phyloP scores from a whole-genome alignment of 2,329 filamentous ascomycete genomes.

The Hirsutella minnesotensis region DNA sequence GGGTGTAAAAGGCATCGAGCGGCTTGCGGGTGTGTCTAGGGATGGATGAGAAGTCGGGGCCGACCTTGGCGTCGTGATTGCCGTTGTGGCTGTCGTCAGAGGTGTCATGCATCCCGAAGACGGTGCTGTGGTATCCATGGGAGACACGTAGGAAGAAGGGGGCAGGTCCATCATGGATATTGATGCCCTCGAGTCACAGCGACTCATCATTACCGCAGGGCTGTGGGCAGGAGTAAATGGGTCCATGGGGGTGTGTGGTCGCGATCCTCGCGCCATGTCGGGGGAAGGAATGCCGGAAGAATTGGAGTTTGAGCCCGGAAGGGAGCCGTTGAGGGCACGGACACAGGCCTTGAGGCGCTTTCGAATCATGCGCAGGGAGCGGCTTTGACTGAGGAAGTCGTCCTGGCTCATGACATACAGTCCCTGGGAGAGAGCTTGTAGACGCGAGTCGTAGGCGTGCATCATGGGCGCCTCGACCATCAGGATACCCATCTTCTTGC shows the following conservation, averaged over 20 bases:
- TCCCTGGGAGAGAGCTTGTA: slow-evolving; percentile 12
- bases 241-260: slow-evolving; percentile 3
- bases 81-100: slow-evolving; percentile 5
- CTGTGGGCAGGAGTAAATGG: slow-evolving; percentile 1
- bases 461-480: slow-evolving; percentile 10
- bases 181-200: slow-evolving; percentile 2
- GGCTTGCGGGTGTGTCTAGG: slow-evolving; percentile 9
- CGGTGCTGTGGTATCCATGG: slow-evolving; percentile 6
- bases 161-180: slow-evolving; percentile 3
- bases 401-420: slow-evolving; percentile 16
- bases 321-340: slow-evolving; percentile 8
- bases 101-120: slow-evolving; percentile 5
- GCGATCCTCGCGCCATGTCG: slow-evolving; percentile 10
- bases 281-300: slow-evolving; percentile 8
- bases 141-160: slow-evolving; percentile 8
- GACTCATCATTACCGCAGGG: not conserved
- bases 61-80: not conserved
- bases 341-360: slow-evolving; percentile 18
- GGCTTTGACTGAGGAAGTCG: slow-evolving; percentile 15
- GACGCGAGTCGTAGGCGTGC: slow-evolving; percentile 11
- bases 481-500: slow-evolving; percentile 6
- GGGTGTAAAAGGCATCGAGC: slow-evolving; percentile 11
- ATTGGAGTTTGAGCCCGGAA: slow-evolving; percentile 7
- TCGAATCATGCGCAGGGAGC: slow-evolving; percentile 11
- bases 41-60: slow-evolving; percentile 9